Evolutionary conservation across 164 flowering plant genomes (phyloP).

Genomic region (Protea cynaroides): DNA sequence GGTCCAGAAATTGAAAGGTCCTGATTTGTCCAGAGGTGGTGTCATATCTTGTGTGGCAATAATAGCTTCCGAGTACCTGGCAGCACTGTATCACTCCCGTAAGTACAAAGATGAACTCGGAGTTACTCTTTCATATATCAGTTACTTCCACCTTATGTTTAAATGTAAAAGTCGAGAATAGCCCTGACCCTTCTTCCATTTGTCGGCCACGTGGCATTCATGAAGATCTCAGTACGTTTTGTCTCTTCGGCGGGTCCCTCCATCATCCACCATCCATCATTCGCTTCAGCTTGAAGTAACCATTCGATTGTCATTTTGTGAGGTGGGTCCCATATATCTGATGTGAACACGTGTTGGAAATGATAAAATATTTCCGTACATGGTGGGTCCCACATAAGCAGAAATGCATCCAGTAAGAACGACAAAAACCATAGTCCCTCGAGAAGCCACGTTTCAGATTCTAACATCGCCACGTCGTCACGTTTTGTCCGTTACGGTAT

Average conservation of each 20-base stretch:
- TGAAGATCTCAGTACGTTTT: background rate
- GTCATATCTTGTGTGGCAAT: background rate
- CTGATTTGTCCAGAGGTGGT: background rate
- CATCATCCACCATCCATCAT: no score
- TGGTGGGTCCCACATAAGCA: background rate
- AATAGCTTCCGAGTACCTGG: background rate
- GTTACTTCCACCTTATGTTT: no score
- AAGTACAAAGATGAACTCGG: no score
- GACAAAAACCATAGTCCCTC: conserved; percentile 24
- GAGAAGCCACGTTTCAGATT: background rate
- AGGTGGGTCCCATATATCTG: background rate
- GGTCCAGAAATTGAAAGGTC: background rate
- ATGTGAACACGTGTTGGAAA: conserved; percentile 9
- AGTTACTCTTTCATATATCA: no score
- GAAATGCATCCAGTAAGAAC: conserved; percentile 11
- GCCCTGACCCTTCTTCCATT: no score
- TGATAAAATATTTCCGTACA: background rate
- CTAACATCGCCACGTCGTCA: conserved; percentile 44
- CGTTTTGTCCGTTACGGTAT: conserved; percentile 38
- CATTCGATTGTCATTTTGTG: background rate
- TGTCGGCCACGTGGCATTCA: background rate
- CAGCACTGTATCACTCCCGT: background rate
- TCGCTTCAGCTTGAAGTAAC: no score
- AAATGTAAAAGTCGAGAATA: no score
- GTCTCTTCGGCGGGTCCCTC: background rate